phyloP scores from a whole-genome alignment of 345 rosid species.

The Euphorbia tirucalli region DNA sequence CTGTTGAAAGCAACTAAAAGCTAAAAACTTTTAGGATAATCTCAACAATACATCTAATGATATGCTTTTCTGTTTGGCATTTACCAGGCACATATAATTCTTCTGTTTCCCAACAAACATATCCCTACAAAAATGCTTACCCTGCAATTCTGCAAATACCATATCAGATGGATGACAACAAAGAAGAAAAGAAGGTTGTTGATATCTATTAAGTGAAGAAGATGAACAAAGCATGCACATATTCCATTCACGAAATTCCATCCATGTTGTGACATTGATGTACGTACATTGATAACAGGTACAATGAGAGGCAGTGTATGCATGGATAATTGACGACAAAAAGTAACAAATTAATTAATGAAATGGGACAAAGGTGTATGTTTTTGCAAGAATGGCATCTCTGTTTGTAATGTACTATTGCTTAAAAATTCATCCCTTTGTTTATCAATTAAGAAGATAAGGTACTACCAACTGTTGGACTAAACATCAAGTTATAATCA shows the following conservation, averaged over 20 bases:
- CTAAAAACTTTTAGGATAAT: neutral
- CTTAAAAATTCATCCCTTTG: neutral
- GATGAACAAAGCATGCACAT: neutral
- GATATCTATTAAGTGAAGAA: neutral
- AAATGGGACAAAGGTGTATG: neutral
- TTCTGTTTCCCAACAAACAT: neutral
- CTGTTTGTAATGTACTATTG: slow-evolving; percentile 8
- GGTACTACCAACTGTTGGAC: neutral
- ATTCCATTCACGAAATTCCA: slow-evolving; percentile 3
- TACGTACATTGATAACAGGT: no score
- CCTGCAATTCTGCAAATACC: neutral
- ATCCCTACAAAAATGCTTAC: slow-evolving; percentile 7
- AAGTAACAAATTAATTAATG: neutral
- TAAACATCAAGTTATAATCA: neutral
- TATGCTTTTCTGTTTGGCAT: slow-evolving; percentile 1
- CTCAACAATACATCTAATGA: neutral
- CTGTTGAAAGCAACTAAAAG: neutral
- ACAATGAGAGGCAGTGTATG: no score
- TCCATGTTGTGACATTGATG: neutral
- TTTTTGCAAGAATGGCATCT: slow-evolving; percentile 1
- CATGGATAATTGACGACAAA: no score
- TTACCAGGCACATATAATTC: neutral
- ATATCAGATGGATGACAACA: neutral
- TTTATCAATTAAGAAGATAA: neutral
- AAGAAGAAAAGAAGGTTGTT: neutral